Base-by-base conservation (phyloP, 306 rosid species). In the Urtica urens region DNA sequence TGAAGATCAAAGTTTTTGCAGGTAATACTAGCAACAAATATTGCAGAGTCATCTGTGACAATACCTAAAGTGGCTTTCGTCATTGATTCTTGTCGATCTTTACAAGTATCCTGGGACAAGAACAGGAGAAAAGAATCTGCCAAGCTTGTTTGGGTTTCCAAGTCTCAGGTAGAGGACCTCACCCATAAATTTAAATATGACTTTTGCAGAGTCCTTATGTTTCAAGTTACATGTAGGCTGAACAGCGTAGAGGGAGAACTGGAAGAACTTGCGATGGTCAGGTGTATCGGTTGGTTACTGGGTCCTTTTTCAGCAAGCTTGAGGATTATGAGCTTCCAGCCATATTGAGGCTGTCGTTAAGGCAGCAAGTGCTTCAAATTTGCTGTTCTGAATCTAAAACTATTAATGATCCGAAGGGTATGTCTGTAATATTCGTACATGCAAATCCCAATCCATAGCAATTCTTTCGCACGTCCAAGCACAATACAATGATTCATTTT, bases 241-340 rank as follows among this genome's bases (percentile, higher is more conserved):
- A 87, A 12, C 96, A 82, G 60, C 94, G 96, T 14, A 75, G 35
- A 65, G 96, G 94, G 62, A 82, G 94, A 79, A 87, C 96, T 47
- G 96, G 96, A 45, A 77, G 94, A 79, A 87, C 96, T 45, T 87
- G 96, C 77, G 92, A 87, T 72, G 96, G 96, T 39, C 59, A 79
- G 59, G 67, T 82, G 58, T 82, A 79, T 75, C 72, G 96, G 64
- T 71, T 87, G 76, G 82, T 82, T 27, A 65, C 87, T 24, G 49
- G 75, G 30, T 61, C 87, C 15, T 87, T 87, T 79, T 87, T 37
- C 59, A 63, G 61, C 58, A 40, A 46, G 44, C 63, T 87, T 49
- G 78, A 75, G 44, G 72, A 77, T 33, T 65, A 67, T n/a, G 96
- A 87, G 66, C 31, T 59, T 54, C 92, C 96, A 7, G 60, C 81